A percentile compares a stretch with the other conserved stretches of the same genome.
Evolutionary conservation across 2,329 filamentous ascomycete species (phyloP).

Genomic region (Ascocoryne sarcoides): DNA sequence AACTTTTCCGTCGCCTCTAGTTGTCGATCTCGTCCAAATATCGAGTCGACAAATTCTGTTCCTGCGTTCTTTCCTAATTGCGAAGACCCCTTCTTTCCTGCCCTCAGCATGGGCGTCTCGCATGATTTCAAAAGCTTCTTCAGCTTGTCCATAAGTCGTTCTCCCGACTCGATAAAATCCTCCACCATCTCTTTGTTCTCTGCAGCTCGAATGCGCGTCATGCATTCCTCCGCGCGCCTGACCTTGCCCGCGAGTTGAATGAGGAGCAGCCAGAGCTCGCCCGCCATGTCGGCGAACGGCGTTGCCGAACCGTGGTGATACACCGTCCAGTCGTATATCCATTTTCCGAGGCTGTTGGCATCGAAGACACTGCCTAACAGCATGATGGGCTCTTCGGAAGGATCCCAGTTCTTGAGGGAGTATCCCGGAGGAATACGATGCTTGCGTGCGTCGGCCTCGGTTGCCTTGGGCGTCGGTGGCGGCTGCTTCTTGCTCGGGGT

Average conservation of each 20-base stretch:
- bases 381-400: slow-evolving; percentile 85
- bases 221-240: slow-evolving; percentile 76
- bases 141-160: slow-evolving; percentile 78
- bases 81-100: slow-evolving; percentile 61
- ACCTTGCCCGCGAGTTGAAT: slow-evolving; percentile 92
- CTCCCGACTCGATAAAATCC: slow-evolving; percentile 83
- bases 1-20: slow-evolving; percentile 84
- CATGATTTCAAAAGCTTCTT: slow-evolving; percentile 82
- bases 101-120: slow-evolving; percentile 91
- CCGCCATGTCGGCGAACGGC: slow-evolving; percentile 82
- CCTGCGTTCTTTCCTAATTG: slow-evolving; percentile 88
- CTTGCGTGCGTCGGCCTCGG: slow-evolving; percentile 48
- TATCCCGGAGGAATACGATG: slow-evolving; percentile 82
- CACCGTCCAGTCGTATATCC: slow-evolving; percentile 99
- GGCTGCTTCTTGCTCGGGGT: slow-evolving; percentile 24
- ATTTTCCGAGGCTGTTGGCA: slow-evolving; percentile 94
- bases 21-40: slow-evolving; percentile 88
- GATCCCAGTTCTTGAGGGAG: slow-evolving; percentile 98
- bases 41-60: slow-evolving; percentile 89
- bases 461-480: slow-evolving; percentile 39
- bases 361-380: slow-evolving; percentile 94
- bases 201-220: slow-evolving; percentile 59
- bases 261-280: slow-evolving; percentile 88
- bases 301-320: slow-evolving; percentile 76
- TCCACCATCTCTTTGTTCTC: slow-evolving; percentile 76